Evolutionary conservation across 345 rosid species (phyloP), one percentile per base, ranked within the genome.

Genomic region (Sapria himalayana): DNA sequence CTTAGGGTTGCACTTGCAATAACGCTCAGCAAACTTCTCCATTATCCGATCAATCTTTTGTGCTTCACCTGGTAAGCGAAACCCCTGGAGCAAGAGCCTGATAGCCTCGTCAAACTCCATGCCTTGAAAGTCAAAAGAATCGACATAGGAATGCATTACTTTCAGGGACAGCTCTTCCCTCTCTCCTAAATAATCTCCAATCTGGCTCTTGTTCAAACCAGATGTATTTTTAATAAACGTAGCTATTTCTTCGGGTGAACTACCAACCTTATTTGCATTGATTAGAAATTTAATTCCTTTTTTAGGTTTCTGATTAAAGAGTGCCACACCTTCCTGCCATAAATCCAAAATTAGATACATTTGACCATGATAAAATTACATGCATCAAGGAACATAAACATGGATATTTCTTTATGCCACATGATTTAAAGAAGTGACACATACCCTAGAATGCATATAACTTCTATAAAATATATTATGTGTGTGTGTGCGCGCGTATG

Each of bases 251-350:
- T 89, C 98, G 0, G 94, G 91, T 15, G 98, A 66, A 50, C 52
- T 59, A 13, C 98, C 98, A 57, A 89, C 81, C 64, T 89, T 89
- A 60, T 72, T 89, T 52, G 98, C 82, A 60, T 76, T 82, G 55
- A 89, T 72, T 33, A 89, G 78, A 69, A 82, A 89, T 56, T 76
- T 93, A 66, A 89, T 82, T 27, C 98, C 98, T 63, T 70, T 89
- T 62, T 76, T 82, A 54, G 98, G 94, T 56, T 89, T 89, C 69
- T 74, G 67, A 56, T 89, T 89, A 64, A 89, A 89, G 68, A 84
- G 82, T 54, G 98, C 82, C 44, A 89, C 84, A 74, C 98, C 98
- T 79, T 89, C 98, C 98, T 84, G 98, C 78, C 92, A 75, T 43
- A 59, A 67, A 61, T 25, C 49, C 59, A 31, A 59, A 55, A 71